Percentiles rank a stretch among this genome's conserved stretches.
phyloP scores from a whole-genome alignment of 768 basidiomycete genomes.

The Tubosaeta sp. region DNA sequence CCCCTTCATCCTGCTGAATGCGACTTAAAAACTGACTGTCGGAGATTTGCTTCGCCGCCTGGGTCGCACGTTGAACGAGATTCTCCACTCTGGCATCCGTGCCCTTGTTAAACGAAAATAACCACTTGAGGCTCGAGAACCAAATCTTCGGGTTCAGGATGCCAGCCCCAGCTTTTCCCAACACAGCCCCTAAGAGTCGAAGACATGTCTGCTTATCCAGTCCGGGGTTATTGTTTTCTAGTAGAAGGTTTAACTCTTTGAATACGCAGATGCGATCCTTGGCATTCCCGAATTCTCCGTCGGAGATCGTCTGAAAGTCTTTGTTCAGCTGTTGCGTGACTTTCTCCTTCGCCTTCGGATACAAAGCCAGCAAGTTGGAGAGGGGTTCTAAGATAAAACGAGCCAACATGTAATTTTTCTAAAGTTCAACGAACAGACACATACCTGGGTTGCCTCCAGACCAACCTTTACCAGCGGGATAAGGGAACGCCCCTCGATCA shows the following conservation, averaged over 20 bases:
- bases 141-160: no score
- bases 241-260: not conserved
- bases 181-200: not conserved
- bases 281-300: conserved; percentile 4
- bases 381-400: conserved; percentile 5
- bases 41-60: not conserved
- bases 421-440: not conserved
- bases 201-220: not conserved
- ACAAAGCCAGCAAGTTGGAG: not conserved
- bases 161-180: not conserved
- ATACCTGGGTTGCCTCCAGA: conserved; percentile 3
- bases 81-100: not conserved
- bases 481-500: conserved; percentile 14
- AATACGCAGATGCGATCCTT: conserved; percentile 16
- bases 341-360: conserved; percentile 11
- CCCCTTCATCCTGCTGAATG: not conserved
- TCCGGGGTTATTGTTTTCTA: not conserved
- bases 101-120: no score
- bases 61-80: conserved; percentile 1
- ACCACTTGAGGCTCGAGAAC: no score
- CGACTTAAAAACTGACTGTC: conserved; percentile 16
- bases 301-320: conserved; percentile 1
- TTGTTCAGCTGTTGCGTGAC: not conserved
- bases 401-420: not conserved
- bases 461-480: not conserved